These are phyloP conservation scores for Teunomyces panamensis DNA, from an alignment of 805 yeast species.

Conservation along the genomic window DNA sequence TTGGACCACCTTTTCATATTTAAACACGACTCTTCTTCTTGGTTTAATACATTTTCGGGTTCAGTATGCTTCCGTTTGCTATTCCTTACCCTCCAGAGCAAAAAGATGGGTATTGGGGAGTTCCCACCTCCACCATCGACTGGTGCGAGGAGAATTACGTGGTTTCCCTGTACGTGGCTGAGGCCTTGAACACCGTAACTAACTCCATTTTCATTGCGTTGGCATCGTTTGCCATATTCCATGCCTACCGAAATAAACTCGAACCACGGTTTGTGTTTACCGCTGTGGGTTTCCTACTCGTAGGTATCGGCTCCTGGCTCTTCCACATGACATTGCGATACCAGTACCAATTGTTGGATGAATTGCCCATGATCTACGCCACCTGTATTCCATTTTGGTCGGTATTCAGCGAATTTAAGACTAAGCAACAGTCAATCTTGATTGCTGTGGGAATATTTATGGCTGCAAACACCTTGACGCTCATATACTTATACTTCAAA, in stretches of 20 bases:
- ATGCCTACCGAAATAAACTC: slow-evolving; percentile 56
- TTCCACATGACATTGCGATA: slow-evolving; percentile 95
- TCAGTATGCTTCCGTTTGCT: slow-evolving; percentile 45
- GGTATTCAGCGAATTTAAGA: slow-evolving; percentile 59
- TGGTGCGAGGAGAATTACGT: slow-evolving; percentile 99
- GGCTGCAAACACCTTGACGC: slow-evolving; percentile 63
- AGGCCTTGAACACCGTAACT: slow-evolving; percentile 82
- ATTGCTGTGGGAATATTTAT: slow-evolving; percentile 48
- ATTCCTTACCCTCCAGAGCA: slow-evolving; percentile 56
- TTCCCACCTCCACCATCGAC: slow-evolving; percentile 90
- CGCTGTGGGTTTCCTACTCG: slow-evolving; percentile 78
- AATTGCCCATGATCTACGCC: slow-evolving; percentile 96
- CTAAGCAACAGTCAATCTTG: slow-evolving; percentile 33
- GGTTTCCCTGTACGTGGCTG: slow-evolving; percentile 82
- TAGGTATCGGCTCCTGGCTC: slow-evolving; percentile 91
- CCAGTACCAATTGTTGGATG: slow-evolving; percentile 89
- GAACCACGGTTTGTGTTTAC: slow-evolving; percentile 71
- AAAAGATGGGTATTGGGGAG: slow-evolving; percentile 71
- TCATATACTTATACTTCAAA: slow-evolving; percentile 65
- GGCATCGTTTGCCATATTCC: slow-evolving; percentile 63
- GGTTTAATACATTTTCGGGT: neutral
- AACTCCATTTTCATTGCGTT: slow-evolving; percentile 53
- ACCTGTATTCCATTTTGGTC: slow-evolving; percentile 94
- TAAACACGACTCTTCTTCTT: neutral
- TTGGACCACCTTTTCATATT: neutral